Evolutionary conservation across 2,329 filamentous ascomycete species (phyloP).

Genomic region (Cytospora leucostoma): DNA sequence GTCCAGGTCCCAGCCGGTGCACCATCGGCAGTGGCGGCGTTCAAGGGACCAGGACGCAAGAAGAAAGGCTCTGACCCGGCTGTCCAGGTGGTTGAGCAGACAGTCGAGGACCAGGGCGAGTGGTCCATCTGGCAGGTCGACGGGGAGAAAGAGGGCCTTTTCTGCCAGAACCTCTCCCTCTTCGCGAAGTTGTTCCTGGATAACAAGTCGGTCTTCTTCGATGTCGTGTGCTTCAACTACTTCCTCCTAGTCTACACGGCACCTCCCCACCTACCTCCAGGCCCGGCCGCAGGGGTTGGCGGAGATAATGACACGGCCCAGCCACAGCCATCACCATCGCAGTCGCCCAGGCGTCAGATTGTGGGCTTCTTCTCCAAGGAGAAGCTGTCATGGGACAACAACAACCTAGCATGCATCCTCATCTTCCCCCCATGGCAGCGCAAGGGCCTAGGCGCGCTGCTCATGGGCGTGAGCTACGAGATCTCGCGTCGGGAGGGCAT

Average conservation of each 20-base stretch:
- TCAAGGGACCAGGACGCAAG: slow-evolving; percentile 39
- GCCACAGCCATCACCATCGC: too few species aligned
- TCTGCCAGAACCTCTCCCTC: slow-evolving; percentile 91
- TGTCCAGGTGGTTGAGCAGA: slow-evolving; percentile 42
- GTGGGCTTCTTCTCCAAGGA: slow-evolving; percentile 99
- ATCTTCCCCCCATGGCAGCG: slow-evolving; percentile 95
- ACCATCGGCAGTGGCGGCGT: slow-evolving; percentile 32
- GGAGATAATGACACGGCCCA: slow-evolving; percentile 12
- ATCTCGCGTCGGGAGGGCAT: slow-evolving; percentile 81
- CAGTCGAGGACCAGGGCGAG: slow-evolving; percentile 63
- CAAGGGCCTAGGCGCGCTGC: slow-evolving; percentile 80
- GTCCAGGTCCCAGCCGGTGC: slow-evolving; percentile 35
- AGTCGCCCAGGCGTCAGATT: slow-evolving; percentile 53
- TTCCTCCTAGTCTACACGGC: slow-evolving; percentile 82
- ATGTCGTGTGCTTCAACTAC: slow-evolving; percentile 91
- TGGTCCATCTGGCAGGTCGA: slow-evolving; percentile 93
- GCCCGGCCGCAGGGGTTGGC: not conserved
- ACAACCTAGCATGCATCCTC: slow-evolving; percentile 94
- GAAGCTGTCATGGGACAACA: slow-evolving; percentile 98
- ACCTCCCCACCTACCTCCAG: slow-evolving; percentile 34
- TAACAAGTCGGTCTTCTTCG: slow-evolving; percentile 98
- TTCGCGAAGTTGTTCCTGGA: slow-evolving; percentile 98
- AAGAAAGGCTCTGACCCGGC: slow-evolving; percentile 38
- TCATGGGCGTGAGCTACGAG: slow-evolving; percentile 94
- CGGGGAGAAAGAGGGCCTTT: slow-evolving; percentile 82